Conservation (phyloP, 352 stramenopile species). For the Phytophthora cactorum region DNA sequence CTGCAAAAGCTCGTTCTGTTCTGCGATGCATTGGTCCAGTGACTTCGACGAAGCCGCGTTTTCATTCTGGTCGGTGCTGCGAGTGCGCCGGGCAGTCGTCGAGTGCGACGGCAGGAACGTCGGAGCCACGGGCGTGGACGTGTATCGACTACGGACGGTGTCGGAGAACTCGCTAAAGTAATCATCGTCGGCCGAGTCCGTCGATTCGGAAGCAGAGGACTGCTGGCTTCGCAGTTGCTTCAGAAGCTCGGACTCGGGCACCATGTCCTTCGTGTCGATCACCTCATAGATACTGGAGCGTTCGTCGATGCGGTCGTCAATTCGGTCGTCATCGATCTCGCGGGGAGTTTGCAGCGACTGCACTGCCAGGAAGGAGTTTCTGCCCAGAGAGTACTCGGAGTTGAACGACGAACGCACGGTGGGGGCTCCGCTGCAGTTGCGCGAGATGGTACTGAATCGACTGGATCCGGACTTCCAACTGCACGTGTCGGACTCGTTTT, state of each 20-base stretch:
- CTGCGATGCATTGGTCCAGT: slow-evolving; percentile 45
- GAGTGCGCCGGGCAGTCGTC: slow-evolving; percentile 29
- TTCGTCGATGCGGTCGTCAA: slow-evolving; percentile 31
- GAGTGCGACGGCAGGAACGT: slow-evolving; percentile 12
- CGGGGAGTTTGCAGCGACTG: slow-evolving; percentile 26
- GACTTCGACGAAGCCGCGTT: slow-evolving; percentile 27
- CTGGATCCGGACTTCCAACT: slow-evolving; percentile 47
- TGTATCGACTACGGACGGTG: slow-evolving; percentile 32
- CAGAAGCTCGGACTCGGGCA: slow-evolving; percentile 33
- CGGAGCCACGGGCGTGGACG: slow-evolving; percentile 33
- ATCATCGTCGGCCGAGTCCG: slow-evolving; percentile 17
- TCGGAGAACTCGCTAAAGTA: slow-evolving; percentile 29
- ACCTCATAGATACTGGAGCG: slow-evolving; percentile 50
- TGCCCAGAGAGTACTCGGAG: slow-evolving; percentile 32
- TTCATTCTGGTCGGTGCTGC: slow-evolving; percentile 34
- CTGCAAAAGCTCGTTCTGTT: slow-evolving; percentile 49
- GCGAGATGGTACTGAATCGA: slow-evolving; percentile 43
- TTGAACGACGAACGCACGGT: slow-evolving; percentile 42
- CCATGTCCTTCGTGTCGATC: slow-evolving; percentile 51
- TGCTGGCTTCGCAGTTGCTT: slow-evolving; percentile 36
- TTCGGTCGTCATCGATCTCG: slow-evolving; percentile 18
- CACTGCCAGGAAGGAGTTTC: slow-evolving; percentile 40
- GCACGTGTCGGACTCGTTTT: slow-evolving; percentile 42
- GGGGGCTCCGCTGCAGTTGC: slow-evolving; percentile 37
- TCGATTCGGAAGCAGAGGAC: slow-evolving; percentile 8